Evolutionary conservation across 495 filamentous ascomycete species (phyloP).

Genomic region (Thozetella sp.): DNA sequence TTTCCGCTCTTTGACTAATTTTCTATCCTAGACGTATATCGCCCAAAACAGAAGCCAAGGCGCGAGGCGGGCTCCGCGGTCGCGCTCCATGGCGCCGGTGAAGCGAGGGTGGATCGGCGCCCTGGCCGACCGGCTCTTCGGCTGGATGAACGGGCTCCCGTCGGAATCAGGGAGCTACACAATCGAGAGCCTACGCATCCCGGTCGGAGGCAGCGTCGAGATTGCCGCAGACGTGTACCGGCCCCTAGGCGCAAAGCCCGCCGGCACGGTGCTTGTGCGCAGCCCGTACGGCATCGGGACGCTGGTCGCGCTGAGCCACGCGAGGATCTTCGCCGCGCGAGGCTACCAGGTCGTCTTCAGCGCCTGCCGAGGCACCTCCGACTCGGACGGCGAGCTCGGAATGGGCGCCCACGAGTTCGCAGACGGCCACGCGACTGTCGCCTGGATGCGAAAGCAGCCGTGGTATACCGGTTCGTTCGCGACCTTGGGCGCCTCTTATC

Average conservation of each 20-base stretch:
- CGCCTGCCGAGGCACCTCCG: slow-evolving; percentile 24
- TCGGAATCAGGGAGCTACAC: background rate
- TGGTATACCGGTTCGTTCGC: slow-evolving; percentile 35
- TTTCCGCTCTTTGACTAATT: no score
- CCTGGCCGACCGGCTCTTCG: background rate
- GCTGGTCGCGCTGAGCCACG: slow-evolving; percentile 19
- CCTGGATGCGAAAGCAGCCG: slow-evolving; percentile 32
- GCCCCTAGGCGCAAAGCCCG: background rate
- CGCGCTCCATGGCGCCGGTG: background rate
- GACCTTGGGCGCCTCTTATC: slow-evolving; percentile 27
- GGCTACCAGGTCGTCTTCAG: slow-evolving; percentile 27
- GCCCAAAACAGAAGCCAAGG: no score
- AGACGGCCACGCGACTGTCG: slow-evolving; percentile 28
- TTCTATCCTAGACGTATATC: no score
- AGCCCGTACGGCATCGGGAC: slow-evolving; percentile 15
- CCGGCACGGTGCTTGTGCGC: background rate
- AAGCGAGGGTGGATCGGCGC: background rate
- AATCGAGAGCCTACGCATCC: background rate
- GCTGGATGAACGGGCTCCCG: background rate
- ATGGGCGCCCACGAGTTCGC: slow-evolving; percentile 13
- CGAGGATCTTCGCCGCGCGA: slow-evolving; percentile 26
- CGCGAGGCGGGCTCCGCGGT: no score
- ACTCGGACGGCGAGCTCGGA: slow-evolving; percentile 17
- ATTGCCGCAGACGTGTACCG: background rate
- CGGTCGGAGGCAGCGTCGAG: background rate